phyloP scores from a whole-genome alignment of 2,329 filamentous ascomycete species.

The Pseudopithomyces maydicus region DNA sequence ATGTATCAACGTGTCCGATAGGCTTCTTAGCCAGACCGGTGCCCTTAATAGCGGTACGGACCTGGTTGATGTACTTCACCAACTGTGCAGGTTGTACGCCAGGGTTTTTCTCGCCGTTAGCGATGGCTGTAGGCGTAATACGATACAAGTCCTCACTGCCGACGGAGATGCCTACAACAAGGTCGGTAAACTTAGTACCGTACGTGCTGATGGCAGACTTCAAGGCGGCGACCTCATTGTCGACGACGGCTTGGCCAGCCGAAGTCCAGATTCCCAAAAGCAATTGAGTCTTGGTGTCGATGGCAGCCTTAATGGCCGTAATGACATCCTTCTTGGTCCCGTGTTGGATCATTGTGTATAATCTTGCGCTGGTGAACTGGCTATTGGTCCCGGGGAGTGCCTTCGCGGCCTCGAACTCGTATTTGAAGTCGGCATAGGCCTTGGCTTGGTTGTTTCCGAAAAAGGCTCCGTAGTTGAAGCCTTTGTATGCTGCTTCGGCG shows the following conservation, averaged over 20 bases:
- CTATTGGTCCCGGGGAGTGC: conserved; percentile 66
- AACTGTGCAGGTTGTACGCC: conserved; percentile 68
- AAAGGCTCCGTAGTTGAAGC: conserved; percentile 75
- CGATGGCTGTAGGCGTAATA: conserved; percentile 69
- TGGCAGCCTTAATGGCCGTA: conserved; percentile 77
- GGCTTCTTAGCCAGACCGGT: conserved; percentile 63
- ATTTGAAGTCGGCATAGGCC: conserved; percentile 68
- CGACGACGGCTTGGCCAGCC: conserved; percentile 64
- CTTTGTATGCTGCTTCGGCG: conserved; percentile 48
- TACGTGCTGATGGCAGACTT: conserved; percentile 71
- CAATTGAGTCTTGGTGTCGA: conserved; percentile 76
- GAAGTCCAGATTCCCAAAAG: conserved; percentile 87
- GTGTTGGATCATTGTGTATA: conserved; percentile 78
- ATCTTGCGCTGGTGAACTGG: conserved; percentile 68
- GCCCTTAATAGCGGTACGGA: conserved; percentile 66
- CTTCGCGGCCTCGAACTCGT: conserved; percentile 70
- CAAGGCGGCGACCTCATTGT: conserved; percentile 76
- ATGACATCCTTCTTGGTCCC: conserved; percentile 69
- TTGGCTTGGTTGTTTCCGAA: conserved; percentile 66
- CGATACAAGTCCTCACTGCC: conserved; percentile 76
- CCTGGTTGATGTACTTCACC: conserved; percentile 71
- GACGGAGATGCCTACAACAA: conserved; percentile 82
- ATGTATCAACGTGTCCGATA: conserved; percentile 88
- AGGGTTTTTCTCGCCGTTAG: conserved; percentile 61
- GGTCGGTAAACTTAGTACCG: conserved; percentile 66